These are phyloP conservation scores for Neoboletus subvelutipes DNA, from an alignment of 768 basidiomycete genomes.

Conservation along the genomic window DNA sequence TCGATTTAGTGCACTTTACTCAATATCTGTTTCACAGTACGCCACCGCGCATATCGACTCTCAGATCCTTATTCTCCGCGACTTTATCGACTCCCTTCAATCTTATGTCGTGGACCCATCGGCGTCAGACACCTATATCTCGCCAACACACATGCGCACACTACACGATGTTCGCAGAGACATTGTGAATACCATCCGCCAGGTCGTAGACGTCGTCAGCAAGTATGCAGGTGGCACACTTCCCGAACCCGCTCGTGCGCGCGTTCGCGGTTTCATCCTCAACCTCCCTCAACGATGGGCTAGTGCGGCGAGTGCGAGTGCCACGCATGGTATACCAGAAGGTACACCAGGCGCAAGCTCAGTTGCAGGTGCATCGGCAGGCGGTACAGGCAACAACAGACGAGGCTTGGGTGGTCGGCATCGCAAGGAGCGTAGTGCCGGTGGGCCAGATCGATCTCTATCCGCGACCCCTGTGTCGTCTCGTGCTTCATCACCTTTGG, in stretches of 20 bases:
- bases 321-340: constrained; percentile 24
- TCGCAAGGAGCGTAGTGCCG: constrained; percentile 41
- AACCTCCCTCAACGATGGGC: constrained; percentile 84
- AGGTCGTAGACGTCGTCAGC: constrained; percentile 84
- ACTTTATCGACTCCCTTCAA: constrained; percentile 76
- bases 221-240: constrained; percentile 85
- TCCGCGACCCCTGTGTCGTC: constrained; percentile 35
- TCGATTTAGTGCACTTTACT: not conserved
- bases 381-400: constrained; percentile 18
- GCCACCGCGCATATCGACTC: constrained; percentile 86
- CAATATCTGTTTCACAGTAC: constrained; percentile 49
- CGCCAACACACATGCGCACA: constrained; percentile 58
- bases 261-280: constrained; percentile 75
- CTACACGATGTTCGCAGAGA: constrained; percentile 74
- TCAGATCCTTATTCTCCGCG: constrained; percentile 80
- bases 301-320: constrained; percentile 33
- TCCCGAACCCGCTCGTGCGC: constrained; percentile 76
- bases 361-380: constrained; percentile 34
- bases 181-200: constrained; percentile 84
- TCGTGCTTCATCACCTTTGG: constrained; percentile 34
- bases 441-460: constrained; percentile 32
- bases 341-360: constrained; percentile 35
- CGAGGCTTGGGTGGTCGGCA: constrained; percentile 21
- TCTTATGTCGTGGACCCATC: constrained; percentile 27
- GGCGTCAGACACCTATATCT: constrained; percentile 34